Percentiles rank a stretch among this genome's conserved stretches.
phyloP scores from a whole-genome alignment of 2,329 filamentous ascomycete genomes.

The Tolypocladium guangdongense region DNA sequence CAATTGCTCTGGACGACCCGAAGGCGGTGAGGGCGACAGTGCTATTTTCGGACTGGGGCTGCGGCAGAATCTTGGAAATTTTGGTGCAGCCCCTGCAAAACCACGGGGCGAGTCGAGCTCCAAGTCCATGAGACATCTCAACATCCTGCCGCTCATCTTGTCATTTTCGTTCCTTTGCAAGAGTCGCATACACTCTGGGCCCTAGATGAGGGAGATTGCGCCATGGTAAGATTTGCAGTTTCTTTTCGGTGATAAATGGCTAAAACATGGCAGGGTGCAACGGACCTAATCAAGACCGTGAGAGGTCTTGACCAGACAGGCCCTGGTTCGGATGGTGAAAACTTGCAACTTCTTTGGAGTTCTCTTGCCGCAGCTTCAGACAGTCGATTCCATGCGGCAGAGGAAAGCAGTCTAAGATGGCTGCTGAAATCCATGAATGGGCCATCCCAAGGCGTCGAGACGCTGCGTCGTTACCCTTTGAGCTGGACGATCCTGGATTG shows the following conservation, averaged over 20 bases:
- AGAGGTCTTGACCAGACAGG: slow-evolving; percentile 44
- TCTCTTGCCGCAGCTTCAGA: slow-evolving; percentile 30
- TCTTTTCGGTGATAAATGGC: slow-evolving; percentile 5
- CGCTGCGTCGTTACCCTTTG: slow-evolving; percentile 41
- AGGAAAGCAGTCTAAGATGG: slow-evolving; percentile 50
- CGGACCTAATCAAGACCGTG: slow-evolving; percentile 38
- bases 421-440: slow-evolving; percentile 52
- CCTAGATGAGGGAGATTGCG: not conserved
- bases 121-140: not conserved
- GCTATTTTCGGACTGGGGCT: slow-evolving; percentile 12
- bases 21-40: slow-evolving; percentile 30
- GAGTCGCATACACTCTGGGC: not conserved
- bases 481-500: slow-evolving; percentile 52
- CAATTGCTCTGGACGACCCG: slow-evolving; percentile 21
- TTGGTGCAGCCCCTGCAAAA: slow-evolving; percentile 14
- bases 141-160: not conserved
- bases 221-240: not conserved
- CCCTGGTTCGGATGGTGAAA: slow-evolving; percentile 31
- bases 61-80: slow-evolving; percentile 37
- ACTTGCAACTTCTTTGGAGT: slow-evolving; percentile 38
- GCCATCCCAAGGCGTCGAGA: slow-evolving; percentile 34
- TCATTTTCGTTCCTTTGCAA: slow-evolving; percentile 1
- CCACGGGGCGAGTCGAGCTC: not conserved
- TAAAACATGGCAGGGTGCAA: slow-evolving; percentile 14
- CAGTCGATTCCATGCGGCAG: slow-evolving; percentile 37